These are phyloP conservation scores for Diplodia sapinea DNA, from an alignment of 2,329 filamentous ascomycete genomes.

Conservation along the genomic window DNA sequence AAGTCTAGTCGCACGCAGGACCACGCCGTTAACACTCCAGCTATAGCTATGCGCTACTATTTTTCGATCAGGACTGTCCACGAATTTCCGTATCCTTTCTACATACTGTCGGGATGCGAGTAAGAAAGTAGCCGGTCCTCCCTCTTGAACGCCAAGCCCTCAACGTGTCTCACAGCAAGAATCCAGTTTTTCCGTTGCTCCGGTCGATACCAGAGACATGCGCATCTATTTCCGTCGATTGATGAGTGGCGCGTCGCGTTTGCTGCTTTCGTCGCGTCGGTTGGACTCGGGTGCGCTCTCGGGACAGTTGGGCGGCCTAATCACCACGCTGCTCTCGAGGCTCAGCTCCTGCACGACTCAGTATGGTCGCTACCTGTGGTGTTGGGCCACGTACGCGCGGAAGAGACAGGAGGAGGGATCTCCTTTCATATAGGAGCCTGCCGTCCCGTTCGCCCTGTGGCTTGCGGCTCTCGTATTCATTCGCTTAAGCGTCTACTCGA, in stretches of 20 bases:
- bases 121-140: background rate
- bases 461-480: conserved; percentile 16
- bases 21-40: background rate
- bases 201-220: background rate
- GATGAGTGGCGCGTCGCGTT: background rate
- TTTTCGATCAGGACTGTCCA: background rate
- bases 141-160: background rate
- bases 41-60: background rate
- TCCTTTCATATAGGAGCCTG: conserved; percentile 15
- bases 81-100: background rate
- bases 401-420: background rate
- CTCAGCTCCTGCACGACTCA: conserved; percentile 19
- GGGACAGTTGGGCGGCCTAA: conserved; percentile 16
- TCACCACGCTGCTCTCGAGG: background rate
- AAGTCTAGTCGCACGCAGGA: background rate
- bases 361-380: background rate
- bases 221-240: background rate
- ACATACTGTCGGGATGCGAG: background rate
- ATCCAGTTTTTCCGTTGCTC: background rate
- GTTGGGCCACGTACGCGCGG: conserved; percentile 10
- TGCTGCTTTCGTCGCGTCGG: background rate
- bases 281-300: conserved; percentile 1
- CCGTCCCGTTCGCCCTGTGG: conserved; percentile 12
- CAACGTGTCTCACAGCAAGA: background rate
- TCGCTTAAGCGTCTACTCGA: conserved; percentile 15